phyloP scores from a whole-genome alignment of 192 early-diverging fungal genomes.

The Backusella australiensis region DNA sequence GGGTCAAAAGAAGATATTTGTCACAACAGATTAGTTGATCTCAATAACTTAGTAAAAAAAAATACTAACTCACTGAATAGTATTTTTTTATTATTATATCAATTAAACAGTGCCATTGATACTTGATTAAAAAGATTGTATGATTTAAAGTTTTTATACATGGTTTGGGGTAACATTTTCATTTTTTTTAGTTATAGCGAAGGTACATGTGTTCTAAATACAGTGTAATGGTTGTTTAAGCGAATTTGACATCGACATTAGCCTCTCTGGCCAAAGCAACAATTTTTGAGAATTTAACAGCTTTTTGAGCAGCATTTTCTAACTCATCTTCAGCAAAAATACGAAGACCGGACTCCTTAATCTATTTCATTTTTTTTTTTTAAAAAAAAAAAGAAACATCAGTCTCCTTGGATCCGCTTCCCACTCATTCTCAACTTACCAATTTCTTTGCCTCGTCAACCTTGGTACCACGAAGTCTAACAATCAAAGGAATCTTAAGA shows the following conservation, averaged over 20 bases:
- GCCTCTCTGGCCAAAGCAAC: constrained; percentile 75
- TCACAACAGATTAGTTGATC: neutral
- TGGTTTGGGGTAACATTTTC: neutral
- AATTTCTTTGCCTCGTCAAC: constrained; percentile 36
- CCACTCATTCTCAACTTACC: constrained; percentile 8
- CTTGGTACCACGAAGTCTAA: constrained; percentile 90
- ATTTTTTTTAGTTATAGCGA: neutral
- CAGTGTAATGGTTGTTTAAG: constrained; percentile 1
- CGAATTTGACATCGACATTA: constrained; percentile 72
- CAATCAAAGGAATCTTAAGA: constrained; percentile 92
- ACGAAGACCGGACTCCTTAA: constrained; percentile 85
- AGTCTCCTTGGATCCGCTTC: constrained; percentile 1
- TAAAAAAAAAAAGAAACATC: neutral
- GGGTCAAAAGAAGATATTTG: neutral
- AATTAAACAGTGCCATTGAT: neutral
- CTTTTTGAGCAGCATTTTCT: constrained; percentile 91
- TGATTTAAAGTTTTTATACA: neutral
- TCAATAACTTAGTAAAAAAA: neutral
- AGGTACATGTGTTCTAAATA: neutral
- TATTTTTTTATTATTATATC: neutral
- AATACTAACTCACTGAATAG: neutral
- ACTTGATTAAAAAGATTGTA: neutral
- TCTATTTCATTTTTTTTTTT: constrained; percentile 26
- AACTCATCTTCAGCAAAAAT: constrained; percentile 95
- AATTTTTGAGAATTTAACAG: constrained; percentile 82